Percentiles rank a stretch among this genome's conserved stretches.
phyloP scores from a whole-genome alignment of 768 basidiomycete species.

The Boletellus sp. region DNA sequence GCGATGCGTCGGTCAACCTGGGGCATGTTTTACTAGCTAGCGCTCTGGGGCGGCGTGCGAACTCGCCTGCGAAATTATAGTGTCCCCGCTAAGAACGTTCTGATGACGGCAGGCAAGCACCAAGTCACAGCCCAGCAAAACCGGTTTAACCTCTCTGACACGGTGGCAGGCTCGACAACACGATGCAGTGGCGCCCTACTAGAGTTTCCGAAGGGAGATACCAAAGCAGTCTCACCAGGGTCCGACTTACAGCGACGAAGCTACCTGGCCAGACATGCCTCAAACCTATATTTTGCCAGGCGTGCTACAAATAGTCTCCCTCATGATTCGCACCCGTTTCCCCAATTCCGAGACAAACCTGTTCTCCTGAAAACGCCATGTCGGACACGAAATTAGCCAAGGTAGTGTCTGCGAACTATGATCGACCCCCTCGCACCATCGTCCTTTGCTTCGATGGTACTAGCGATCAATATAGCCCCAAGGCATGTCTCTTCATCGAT shows the following conservation, averaged over 20 bases:
- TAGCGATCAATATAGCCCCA: conserved; percentile 44
- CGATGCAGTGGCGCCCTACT: not conserved
- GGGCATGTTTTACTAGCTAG: no score
- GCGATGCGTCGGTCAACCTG: not conserved
- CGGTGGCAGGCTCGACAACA: not conserved
- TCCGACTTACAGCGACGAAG: no score
- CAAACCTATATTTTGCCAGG: not conserved
- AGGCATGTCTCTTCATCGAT: conserved; percentile 33
- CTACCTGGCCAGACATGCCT: not conserved
- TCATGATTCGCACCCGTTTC: not conserved
- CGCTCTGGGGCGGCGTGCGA: not conserved
- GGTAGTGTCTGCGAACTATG: not conserved
- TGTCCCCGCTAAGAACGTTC: not conserved
- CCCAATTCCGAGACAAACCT: not conserved
- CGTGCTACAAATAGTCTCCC: conserved; percentile 4
- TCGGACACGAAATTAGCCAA: conserved; percentile 3
- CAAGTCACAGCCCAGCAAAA: not conserved
- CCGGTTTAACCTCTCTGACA: not conserved
- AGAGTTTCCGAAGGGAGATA: no score
- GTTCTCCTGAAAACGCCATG: conserved; percentile 11
- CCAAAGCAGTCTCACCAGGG: no score
- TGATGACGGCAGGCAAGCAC: not conserved
- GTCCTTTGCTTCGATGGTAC: conserved; percentile 75
- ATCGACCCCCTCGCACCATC: conserved; percentile 39
- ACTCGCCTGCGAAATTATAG: not conserved